Conservation (phyloP, 1,284 basidiomycete genomes). For the Leccinum fallax region DNA sequence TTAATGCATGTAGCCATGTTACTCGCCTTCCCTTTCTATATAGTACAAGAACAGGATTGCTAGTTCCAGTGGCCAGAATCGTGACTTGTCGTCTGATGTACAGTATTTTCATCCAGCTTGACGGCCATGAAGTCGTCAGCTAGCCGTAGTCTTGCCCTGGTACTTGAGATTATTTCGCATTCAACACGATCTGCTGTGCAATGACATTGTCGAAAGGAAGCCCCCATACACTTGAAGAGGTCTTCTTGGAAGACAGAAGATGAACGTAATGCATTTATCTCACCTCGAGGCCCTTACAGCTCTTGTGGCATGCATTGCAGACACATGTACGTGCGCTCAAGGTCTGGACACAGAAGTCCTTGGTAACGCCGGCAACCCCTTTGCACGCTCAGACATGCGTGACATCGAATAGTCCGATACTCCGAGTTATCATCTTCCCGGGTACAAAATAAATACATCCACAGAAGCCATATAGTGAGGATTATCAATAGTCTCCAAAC, state of each 20-base stretch:
- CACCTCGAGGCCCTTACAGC: not conserved
- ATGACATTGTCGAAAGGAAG: not conserved
- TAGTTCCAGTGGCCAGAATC: not conserved
- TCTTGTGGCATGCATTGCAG: not conserved
- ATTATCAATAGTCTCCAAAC: conserved; percentile 38
- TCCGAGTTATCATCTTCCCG: not conserved
- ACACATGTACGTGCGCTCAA: not conserved
- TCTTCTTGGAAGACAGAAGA: not conserved
- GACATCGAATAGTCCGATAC: not conserved
- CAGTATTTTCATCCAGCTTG: not conserved
- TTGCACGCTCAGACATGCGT: not conserved
- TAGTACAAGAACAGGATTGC: not conserved
- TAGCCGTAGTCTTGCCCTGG: not conserved
- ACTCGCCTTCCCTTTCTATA: not conserved
- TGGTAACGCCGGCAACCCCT: not conserved
- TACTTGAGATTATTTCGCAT: not conserved
- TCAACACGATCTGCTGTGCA: not conserved
- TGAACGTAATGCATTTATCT: not conserved
- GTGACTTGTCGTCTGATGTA: fast-evolving
- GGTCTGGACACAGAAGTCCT: not conserved
- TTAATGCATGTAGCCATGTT: not conserved
- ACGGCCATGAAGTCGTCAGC: too few relatives aligned
- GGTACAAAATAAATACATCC: conserved; percentile 8
- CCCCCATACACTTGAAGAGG: not conserved
- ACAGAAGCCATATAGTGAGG: not conserved